Conservation (phyloP, 768 basidiomycete genomes). For the Cubamyces sp. region DNA sequence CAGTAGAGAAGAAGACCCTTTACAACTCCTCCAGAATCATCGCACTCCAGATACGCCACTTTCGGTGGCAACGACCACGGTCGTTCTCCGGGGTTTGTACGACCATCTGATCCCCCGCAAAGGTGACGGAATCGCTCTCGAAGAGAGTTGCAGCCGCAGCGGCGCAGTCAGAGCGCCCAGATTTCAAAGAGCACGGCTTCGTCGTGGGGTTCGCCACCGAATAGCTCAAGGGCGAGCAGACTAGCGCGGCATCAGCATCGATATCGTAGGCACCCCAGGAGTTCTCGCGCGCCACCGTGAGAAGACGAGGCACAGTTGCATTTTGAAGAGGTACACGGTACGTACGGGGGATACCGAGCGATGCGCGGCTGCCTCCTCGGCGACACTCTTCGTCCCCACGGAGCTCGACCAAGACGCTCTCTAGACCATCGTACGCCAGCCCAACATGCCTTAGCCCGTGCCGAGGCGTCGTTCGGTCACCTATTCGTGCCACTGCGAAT, state of each 20-base stretch:
- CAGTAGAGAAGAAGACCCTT: too few species aligned
- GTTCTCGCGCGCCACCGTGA: constrained; percentile 5
- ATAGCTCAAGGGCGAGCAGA: not conserved
- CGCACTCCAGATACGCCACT: too few species aligned
- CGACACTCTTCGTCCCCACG: too few species aligned
- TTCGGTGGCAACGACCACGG: too few species aligned
- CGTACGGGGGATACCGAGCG: not conserved
- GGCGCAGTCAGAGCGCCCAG: not conserved
- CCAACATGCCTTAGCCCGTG: not conserved
- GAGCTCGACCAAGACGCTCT: too few species aligned
- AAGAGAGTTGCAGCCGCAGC: not conserved
- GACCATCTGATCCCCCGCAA: too few species aligned
- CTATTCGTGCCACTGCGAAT: not conserved
- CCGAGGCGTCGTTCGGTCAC: not conserved
- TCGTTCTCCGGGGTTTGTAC: too few species aligned
- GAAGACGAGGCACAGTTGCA: not conserved
- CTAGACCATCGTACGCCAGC: not conserved
- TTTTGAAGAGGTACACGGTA: not conserved
- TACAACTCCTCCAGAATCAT: too few species aligned
- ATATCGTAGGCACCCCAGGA: not conserved
- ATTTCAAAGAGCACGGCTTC: not conserved
- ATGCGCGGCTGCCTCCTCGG: not conserved
- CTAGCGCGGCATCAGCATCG: not conserved
- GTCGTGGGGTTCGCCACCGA: not conserved
- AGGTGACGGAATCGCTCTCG: too few species aligned